A percentile compares a stretch with the other conserved stretches of the same genome.
Conservation (phyloP, 176 grass and related monocot genomes). For the barley (Hordeum vulgare) region MorexV3_pseudomolecules_assembly NC_058521.1:31985004-31985503, state of each 20-base stretch:
- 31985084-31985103: slow-evolving; percentile 91
- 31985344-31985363: neutral
- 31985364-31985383: neutral
- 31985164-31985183: slow-evolving; percentile 47
- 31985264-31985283: slow-evolving; percentile 89
- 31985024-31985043: neutral
- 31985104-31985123: slow-evolving; percentile 91
- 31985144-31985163: slow-evolving; percentile 66
- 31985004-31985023: neutral
- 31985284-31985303: slow-evolving; percentile 78
- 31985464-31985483: neutral
- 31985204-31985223: slow-evolving; percentile 69
- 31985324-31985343: slow-evolving; percentile 1
- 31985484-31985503: neutral
- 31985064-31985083: slow-evolving; percentile 65
- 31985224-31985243: slow-evolving; percentile 84
- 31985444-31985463: neutral
- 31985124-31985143: slow-evolving; percentile 79
- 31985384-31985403: neutral
- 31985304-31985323: slow-evolving; percentile 1
- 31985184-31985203: slow-evolving; percentile 58
- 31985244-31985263: slow-evolving; percentile 68
- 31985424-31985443: neutral
- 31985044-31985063: slow-evolving; percentile 75
- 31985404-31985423: neutral